Evolutionary conservation across 371 early-diverging fungal genomes (phyloP).

Genomic region (Syncephalis plumigaleata): DNA sequence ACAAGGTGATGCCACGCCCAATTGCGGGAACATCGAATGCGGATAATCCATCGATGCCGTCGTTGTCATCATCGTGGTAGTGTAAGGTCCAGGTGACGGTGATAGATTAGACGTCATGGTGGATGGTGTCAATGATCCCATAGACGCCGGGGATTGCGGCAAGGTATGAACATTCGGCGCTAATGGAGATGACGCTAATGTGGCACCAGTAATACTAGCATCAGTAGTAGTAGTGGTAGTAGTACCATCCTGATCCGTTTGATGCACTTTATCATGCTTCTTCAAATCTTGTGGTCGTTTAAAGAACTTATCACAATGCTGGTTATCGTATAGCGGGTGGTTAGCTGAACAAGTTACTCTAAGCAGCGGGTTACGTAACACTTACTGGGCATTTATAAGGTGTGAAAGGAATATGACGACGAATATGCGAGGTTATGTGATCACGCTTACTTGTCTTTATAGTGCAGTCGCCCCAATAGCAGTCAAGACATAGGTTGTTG

Average conservation of each 20-base stretch:
- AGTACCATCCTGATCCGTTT: slow-evolving; percentile 16
- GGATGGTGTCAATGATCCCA: not conserved
- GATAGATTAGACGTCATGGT: not conserved
- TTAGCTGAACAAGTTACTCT: not conserved
- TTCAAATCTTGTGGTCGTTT: slow-evolving; percentile 89
- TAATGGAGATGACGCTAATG: not conserved
- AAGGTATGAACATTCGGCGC: not conserved
- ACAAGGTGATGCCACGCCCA: not conserved
- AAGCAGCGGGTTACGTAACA: not conserved
- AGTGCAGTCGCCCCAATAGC: slow-evolving; percentile 74
- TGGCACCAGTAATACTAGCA: not conserved
- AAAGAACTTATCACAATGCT: slow-evolving; percentile 70
- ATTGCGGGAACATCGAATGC: not conserved
- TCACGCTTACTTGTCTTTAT: slow-evolving; percentile 67
- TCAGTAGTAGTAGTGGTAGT: not conserved
- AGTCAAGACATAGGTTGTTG: slow-evolving; percentile 70
- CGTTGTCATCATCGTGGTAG: not conserved
- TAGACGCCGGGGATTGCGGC: not conserved
- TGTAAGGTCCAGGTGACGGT: not conserved
- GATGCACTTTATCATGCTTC: slow-evolving; percentile 80
- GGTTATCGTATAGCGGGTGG: not conserved
- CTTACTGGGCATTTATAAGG: slow-evolving; percentile 59
- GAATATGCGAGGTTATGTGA: slow-evolving; percentile 83
- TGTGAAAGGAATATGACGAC: slow-evolving; percentile 83
- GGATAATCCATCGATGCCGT: not conserved